phyloP scores from a whole-genome alignment of 805 yeast species.

The Candida berthetii region DNA sequence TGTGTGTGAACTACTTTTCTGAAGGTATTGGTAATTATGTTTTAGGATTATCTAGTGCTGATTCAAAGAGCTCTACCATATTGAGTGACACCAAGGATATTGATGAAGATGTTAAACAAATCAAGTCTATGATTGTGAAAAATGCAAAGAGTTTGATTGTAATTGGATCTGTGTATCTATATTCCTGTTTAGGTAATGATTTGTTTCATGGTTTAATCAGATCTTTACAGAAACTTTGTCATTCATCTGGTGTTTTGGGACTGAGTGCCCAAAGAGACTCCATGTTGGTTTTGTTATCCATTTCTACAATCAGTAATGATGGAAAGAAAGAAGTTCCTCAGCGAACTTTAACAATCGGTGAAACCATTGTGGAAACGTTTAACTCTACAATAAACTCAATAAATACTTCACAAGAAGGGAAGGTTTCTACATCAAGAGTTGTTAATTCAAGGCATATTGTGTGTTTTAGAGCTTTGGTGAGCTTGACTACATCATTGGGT shows the following conservation, averaged over 20 bases:
- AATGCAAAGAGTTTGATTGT: conserved; percentile 34
- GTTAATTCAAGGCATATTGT: conserved; percentile 65
- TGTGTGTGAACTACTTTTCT: conserved; percentile 45
- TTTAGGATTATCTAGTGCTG: conserved; percentile 27
- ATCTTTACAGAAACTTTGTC: conserved; percentile 75
- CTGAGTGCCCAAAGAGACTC: conserved; percentile 52
- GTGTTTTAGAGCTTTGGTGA: conserved; percentile 72
- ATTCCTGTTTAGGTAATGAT: conserved; percentile 65
- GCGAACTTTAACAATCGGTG: conserved; percentile 39
- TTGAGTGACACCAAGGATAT: conserved; percentile 9
- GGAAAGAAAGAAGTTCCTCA: conserved; percentile 20
- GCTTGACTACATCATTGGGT: conserved; percentile 79
- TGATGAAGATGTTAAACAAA: conserved; percentile 7
- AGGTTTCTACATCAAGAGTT: conserved; percentile 25
- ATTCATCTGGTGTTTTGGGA: conserved; percentile 73
- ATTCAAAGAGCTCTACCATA: conserved; percentile 2
- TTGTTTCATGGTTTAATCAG: conserved; percentile 62
- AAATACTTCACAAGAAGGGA: conserved; percentile 5
- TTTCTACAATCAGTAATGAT: conserved; percentile 36
- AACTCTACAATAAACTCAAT: conserved; percentile 10
- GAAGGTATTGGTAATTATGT: conserved; percentile 65
- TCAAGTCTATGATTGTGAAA: conserved; percentile 23
- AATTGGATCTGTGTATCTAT: conserved; percentile 45
- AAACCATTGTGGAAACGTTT: conserved; percentile 41
- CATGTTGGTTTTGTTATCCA: conserved; percentile 39